Percentiles rank a stretch among this genome's conserved stretches.
Evolutionary conservation across 768 basidiomycete genomes (phyloP).

Genomic region (Agrocybe praecox): DNA sequence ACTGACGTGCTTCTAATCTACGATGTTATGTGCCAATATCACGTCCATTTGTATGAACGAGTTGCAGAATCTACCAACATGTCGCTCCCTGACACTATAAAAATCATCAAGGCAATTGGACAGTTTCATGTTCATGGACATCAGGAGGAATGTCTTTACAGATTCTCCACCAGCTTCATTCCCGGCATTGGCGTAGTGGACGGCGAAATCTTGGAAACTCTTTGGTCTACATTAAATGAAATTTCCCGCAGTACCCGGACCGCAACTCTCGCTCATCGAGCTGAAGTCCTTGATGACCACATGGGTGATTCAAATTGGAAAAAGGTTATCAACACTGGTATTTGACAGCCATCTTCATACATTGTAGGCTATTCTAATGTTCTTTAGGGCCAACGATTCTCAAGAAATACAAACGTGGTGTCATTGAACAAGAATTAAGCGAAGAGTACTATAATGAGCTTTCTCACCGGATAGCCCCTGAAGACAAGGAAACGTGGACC

Average conservation of each 20-base stretch:
- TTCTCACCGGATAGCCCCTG: too few species aligned
- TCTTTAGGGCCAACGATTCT: neutral
- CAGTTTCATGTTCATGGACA: slow-evolving; percentile 33
- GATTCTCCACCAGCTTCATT: slow-evolving; percentile 28
- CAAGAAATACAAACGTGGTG: neutral
- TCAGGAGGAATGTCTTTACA: slow-evolving; percentile 20
- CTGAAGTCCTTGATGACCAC: slow-evolving; percentile 29
- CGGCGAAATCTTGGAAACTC: slow-evolving; percentile 34
- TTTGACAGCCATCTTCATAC: neutral
- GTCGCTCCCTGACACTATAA: neutral
- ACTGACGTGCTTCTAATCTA: slow-evolving; percentile 10
- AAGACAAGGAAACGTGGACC: neutral
- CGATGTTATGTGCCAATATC: slow-evolving; percentile 22
- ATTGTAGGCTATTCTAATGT: neutral
- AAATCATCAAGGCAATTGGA: slow-evolving; percentile 19
- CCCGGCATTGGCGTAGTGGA: slow-evolving; percentile 27
- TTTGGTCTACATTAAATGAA: slow-evolving; percentile 32
- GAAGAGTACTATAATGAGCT: too few species aligned
- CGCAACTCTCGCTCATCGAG: slow-evolving; percentile 21
- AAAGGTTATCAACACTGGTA: slow-evolving; percentile 23
- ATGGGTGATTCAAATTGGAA: slow-evolving; percentile 37
- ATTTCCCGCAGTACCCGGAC: slow-evolving; percentile 21
- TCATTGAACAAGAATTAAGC: neutral
- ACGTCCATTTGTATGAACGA: neutral
- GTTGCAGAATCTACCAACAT: neutral